Base-by-base conservation (phyloP, 2,329 filamentous ascomycete genomes). In the Colletotrichum lindemuthianum region DNA sequence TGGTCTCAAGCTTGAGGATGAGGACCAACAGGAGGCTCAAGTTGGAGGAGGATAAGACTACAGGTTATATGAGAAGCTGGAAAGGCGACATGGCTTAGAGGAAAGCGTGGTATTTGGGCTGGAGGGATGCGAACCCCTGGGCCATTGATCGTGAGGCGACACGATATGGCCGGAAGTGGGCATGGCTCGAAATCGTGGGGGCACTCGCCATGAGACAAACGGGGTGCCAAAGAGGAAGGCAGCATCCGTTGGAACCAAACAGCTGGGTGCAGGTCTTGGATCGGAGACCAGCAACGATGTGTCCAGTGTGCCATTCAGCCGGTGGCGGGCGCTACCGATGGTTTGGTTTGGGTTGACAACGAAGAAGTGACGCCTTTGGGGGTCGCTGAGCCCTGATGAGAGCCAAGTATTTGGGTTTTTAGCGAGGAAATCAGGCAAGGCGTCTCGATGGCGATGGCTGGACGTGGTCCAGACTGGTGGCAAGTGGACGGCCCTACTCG, bases 61-160 rank as follows among this genome's bases (percentile, higher is more conserved):
- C 32, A 34, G 36, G 12, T 65, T 65, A 65, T 63, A 65, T 52
- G 47, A 51, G 32, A 24, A 56, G 9, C 13, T 36, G 58, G 58
- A 13, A 48, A 32, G 39, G 37, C 47, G 8, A 10, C 12, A 44
- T 52, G 47, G 41, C 45, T 47, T 65, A 41, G 36, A 56, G 36
- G 41, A 45, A 32, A 47, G 15, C 48, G 24, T 56, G 60, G 33
- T 53, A 43, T 48, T 48, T 48, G 12, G 16, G 43, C 55, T 60
- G 55, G 44, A 39, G 16, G 57, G 36, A n/a, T 4, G 16, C 16
- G 51, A 45, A 55, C 58, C 52, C 47, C 51, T 51, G 59, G 32
- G 10, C 36, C 47, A 37, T 37, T 39, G 37, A 10, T n/a, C 24
- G 8, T 32, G 39, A 9, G 47, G 45, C 45, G 47, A 48, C 41